Conservation (phyloP, 352 stramenopile genomes). For the Globisporangium uncinulatum region DNA sequence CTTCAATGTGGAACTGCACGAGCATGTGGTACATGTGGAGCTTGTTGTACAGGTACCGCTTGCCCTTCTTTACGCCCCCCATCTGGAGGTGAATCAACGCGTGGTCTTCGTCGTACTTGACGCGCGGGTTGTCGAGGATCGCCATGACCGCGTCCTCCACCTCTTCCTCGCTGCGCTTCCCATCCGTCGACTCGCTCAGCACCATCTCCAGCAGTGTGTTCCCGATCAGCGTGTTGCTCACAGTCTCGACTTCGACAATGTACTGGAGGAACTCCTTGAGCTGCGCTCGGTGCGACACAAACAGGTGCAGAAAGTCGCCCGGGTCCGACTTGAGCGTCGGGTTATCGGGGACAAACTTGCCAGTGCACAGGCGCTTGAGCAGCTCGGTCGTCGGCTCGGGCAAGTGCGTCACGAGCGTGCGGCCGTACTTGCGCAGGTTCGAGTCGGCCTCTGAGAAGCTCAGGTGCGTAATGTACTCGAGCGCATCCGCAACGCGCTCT, state of each 20-base stretch:
- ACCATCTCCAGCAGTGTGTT: conserved; percentile 90
- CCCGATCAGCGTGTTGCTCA: conserved; percentile 85
- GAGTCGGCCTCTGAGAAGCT: conserved; percentile 81
- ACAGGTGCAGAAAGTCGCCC: conserved; percentile 89
- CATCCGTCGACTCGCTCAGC: conserved; percentile 60
- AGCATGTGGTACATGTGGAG: conserved; percentile 93
- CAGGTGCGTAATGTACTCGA: conserved; percentile 88
- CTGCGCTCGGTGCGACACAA: conserved; percentile 87
- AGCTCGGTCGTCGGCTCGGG: conserved; percentile 86
- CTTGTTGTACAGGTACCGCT: conserved; percentile 93
- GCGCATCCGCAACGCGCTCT: conserved; percentile 79
- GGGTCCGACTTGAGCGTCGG: conserved; percentile 68
- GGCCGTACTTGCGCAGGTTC: conserved; percentile 87
- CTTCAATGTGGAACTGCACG: conserved; percentile 91
- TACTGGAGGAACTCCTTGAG: conserved; percentile 88
- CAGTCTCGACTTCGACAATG: conserved; percentile 84
- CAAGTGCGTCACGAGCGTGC: conserved; percentile 83
- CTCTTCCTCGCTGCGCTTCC: conserved; percentile 36
- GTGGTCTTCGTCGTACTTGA: conserved; percentile 91
- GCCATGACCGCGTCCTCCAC: conserved; percentile 80
- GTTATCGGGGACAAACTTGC: conserved; percentile 61
- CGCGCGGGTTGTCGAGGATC: conserved; percentile 87
- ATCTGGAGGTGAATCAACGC: conserved; percentile 93
- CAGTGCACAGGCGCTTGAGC: conserved; percentile 87
- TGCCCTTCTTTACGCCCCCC: conserved; percentile 88